Percentiles rank a stretch among this genome's conserved stretches.
Conservation (phyloP, 2,329 filamentous ascomycete species). For the Aspergillus tanneri region DNA sequence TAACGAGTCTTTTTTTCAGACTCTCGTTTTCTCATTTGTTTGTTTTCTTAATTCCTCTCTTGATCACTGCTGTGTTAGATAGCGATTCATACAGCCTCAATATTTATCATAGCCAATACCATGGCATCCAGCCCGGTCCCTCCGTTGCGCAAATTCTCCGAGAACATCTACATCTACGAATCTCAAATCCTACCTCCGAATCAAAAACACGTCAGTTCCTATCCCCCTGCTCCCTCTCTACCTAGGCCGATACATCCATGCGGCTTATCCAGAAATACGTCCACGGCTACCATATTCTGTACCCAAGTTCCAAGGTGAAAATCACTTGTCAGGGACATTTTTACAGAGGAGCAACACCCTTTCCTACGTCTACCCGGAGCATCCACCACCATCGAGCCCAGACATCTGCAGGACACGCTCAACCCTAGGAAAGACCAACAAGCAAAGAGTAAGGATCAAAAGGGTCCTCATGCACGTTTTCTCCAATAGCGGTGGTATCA, state of each 20-base stretch:
- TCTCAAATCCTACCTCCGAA: neutral
- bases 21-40: no score
- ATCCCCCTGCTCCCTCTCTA: slow-evolving; percentile 3
- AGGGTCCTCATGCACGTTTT: slow-evolving; percentile 10
- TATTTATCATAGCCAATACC: no score
- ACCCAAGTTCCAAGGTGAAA: slow-evolving; percentile 2
- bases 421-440: neutral
- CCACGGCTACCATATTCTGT: neutral
- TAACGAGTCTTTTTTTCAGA: no score
- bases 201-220: neutral
- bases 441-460: neutral
- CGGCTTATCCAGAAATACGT: slow-evolving; percentile 5
- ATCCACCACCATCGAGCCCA: neutral
- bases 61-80: no score
- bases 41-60: no score
- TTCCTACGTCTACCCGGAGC: no score
- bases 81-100: no score
- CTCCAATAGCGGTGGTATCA: slow-evolving; percentile 5
- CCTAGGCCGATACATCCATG: slow-evolving; percentile 3
- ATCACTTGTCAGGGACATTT: neutral
- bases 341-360: neutral
- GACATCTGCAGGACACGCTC: neutral
- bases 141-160: slow-evolving; percentile 2
- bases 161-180: slow-evolving; percentile 3
- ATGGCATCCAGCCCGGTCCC: no score